These are phyloP conservation scores for Pythium diclinum DNA, from an alignment of 352 stramenopile species.

Conservation along the genomic window DNA sequence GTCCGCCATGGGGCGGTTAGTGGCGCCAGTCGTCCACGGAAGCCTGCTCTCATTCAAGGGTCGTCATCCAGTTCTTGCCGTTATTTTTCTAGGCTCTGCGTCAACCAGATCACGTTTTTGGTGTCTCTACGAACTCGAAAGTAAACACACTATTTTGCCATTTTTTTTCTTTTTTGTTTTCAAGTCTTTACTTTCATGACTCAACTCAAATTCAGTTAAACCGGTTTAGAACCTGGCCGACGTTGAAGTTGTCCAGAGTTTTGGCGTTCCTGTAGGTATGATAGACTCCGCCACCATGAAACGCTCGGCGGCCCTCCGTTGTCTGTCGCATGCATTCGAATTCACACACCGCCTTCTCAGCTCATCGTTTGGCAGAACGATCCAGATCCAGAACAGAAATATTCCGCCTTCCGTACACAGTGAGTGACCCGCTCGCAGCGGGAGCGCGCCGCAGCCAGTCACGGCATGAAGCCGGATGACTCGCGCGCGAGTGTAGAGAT, in stretches of 20 bases:
- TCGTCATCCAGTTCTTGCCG: conserved; percentile 2
- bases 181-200: background rate
- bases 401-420: background rate
- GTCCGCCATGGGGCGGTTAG: background rate
- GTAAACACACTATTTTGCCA: background rate
- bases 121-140: background rate
- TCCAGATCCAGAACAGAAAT: conserved; percentile 7
- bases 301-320: conserved; percentile 2
- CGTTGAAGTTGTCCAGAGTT: conserved; percentile 1
- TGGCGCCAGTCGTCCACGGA: conserved; percentile 3
- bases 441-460: background rate
- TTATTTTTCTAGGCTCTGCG: background rate
- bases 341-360: conserved; percentile 1
- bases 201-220: no score
- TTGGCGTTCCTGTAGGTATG: background rate
- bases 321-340: conserved; percentile 28
- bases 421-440: background rate
- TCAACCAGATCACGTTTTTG: background rate
- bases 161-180: background rate
- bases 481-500: background rate
- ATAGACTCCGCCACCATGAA: background rate
- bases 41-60: background rate
- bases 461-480: background rate
- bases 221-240: background rate
- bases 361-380: conserved; percentile 8